Conservation (phyloP, 148 eudicot genomes). For the Vaccinium darrowii region DNA sequence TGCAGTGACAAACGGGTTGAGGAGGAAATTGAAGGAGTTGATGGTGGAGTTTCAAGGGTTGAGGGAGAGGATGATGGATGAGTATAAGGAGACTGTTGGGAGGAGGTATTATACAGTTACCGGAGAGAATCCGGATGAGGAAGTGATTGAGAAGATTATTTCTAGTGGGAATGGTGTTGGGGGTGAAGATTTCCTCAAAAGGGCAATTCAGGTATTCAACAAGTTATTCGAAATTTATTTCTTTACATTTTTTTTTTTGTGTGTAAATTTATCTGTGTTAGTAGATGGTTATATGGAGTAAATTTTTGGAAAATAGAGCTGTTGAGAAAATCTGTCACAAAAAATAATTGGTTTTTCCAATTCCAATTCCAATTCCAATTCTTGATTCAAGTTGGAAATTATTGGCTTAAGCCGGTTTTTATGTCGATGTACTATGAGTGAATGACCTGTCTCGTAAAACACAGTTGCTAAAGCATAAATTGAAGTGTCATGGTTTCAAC, state of each 20-base stretch:
- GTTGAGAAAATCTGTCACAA: not conserved
- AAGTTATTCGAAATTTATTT: not conserved
- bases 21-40: constrained; percentile 91
- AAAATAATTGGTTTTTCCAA: no score
- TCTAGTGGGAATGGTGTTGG: constrained; percentile 58
- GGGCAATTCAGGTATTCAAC: constrained; percentile 56
- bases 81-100: constrained; percentile 82
- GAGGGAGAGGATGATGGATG: constrained; percentile 76
- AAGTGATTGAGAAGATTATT: constrained; percentile 72
- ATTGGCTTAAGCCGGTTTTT: no score
- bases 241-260: no score
- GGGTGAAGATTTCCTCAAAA: constrained; percentile 61
- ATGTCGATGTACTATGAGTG: no score
- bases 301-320: not conserved
- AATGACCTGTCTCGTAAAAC: no score
- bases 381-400: no score
- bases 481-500: no score
- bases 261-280: no score
- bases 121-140: constrained; percentile 82
- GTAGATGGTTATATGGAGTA: not conserved
- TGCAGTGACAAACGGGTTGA: constrained; percentile 78
- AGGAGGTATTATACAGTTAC: constrained; percentile 82
- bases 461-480: no score
- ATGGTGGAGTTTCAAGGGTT: constrained; percentile 90
- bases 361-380: no score